These are phyloP conservation scores for Neoboletus magnificus DNA, from an alignment of 768 basidiomycete genomes.

Conservation along the genomic window DNA sequence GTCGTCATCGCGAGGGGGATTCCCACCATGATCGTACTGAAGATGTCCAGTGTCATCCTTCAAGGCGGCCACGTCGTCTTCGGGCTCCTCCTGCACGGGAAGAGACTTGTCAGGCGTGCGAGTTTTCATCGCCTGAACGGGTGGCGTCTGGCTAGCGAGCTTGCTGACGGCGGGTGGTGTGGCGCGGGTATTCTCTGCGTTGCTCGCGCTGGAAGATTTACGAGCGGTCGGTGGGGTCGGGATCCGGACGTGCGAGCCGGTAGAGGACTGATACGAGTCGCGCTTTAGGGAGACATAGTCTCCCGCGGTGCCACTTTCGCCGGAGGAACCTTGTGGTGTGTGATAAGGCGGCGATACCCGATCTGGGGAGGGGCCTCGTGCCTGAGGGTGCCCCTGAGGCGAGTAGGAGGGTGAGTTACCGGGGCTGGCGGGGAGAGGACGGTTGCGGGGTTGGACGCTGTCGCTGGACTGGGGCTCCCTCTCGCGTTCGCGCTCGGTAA, in stretches of 20 bases:
- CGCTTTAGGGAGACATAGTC: slow-evolving; percentile 46
- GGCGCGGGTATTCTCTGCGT: slow-evolving; percentile 22
- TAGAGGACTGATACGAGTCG: slow-evolving; percentile 38
- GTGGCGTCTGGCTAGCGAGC: slow-evolving; percentile 52
- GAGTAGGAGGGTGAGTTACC: slow-evolving; percentile 38
- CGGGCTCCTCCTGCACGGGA: slow-evolving; percentile 73
- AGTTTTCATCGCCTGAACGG: slow-evolving; percentile 47
- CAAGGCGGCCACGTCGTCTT: slow-evolving; percentile 50
- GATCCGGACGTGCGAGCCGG: slow-evolving; percentile 25
- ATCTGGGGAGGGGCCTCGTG: slow-evolving; percentile 51
- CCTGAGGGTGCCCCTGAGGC: slow-evolving; percentile 40
- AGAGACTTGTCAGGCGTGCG: slow-evolving; percentile 71
- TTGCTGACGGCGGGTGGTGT: slow-evolving; percentile 38
- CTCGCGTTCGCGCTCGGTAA: slow-evolving; percentile 36
- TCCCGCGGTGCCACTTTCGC: slow-evolving; percentile 36
- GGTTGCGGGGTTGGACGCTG: slow-evolving; percentile 21
- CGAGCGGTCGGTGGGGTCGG: slow-evolving; percentile 31
- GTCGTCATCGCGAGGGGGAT: slow-evolving; percentile 43
- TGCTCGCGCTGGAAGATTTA: slow-evolving; percentile 19
- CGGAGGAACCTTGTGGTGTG: slow-evolving; percentile 46
- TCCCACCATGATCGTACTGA: slow-evolving; percentile 34
- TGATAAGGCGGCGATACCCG: slow-evolving; percentile 49
- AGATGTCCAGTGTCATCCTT: slow-evolving; percentile 41
- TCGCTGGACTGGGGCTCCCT: slow-evolving; percentile 40
- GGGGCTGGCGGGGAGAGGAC: slow-evolving; percentile 35